Evolutionary conservation across 2,329 filamentous ascomycete species (phyloP).

Genomic region (Colletotrichum costaricense): DNA sequence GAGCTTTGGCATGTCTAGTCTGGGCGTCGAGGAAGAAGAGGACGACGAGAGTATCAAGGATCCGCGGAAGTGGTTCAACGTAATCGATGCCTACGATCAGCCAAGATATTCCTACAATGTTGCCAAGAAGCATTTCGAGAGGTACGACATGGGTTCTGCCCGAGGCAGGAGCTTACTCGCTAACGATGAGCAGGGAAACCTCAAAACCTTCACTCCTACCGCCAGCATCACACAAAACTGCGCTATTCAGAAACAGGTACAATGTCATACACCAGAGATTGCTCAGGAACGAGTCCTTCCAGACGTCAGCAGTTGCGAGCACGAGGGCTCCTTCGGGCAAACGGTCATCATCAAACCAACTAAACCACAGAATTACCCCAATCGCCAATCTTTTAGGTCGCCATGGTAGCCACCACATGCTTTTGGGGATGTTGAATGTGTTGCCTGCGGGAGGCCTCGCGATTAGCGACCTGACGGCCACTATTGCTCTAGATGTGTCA

Average conservation of each 20-base stretch:
- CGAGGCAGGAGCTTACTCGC: background rate
- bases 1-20: constrained; percentile 71
- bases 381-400: constrained; percentile 82
- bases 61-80: constrained; percentile 83
- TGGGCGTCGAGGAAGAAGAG: constrained; percentile 64
- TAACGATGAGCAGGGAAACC: constrained; percentile 59
- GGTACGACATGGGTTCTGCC: constrained; percentile 52
- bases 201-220: constrained; percentile 79
- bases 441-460: constrained; percentile 85
- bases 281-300: constrained; percentile 92
- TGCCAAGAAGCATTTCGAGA: constrained; percentile 90
- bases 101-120: constrained; percentile 82
- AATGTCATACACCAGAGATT: constrained; percentile 93
- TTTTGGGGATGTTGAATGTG: constrained; percentile 84
- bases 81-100: constrained; percentile 87
- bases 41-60: constrained; percentile 73
- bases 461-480: constrained; percentile 88
- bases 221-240: constrained; percentile 82
- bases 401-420: constrained; percentile 84
- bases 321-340: constrained; percentile 63
- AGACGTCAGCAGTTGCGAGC: constrained; percentile 80
- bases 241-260: constrained; percentile 89
- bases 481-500: constrained; percentile 84
- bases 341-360: constrained; percentile 71
- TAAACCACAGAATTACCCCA: constrained; percentile 88